Percentiles rank a stretch among this genome's conserved stretches.
Evolutionary conservation across 805 yeast species (phyloP).

Genomic region (Starmerella apis): DNA sequence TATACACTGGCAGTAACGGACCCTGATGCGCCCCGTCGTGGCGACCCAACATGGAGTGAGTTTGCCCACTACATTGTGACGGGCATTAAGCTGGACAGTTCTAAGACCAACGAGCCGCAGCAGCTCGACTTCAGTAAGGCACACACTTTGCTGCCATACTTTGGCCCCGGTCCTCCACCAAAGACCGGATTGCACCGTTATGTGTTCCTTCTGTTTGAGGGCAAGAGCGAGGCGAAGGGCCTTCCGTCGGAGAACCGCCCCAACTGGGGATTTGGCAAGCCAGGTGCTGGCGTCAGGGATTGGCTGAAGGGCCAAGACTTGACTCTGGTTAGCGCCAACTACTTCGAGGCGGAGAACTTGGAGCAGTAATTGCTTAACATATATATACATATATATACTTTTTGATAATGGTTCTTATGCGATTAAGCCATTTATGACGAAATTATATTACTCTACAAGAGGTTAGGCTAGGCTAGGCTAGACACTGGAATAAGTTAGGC

Average conservation of each 20-base stretch:
- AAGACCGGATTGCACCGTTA: slow-evolving; percentile 82
- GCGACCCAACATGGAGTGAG: slow-evolving; percentile 81
- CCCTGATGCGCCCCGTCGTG: slow-evolving; percentile 85
- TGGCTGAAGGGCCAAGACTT: slow-evolving; percentile 55
- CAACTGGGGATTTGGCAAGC: slow-evolving; percentile 78
- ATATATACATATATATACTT: not conserved
- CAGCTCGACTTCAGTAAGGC: slow-evolving; percentile 33
- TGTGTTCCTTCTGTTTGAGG: slow-evolving; percentile 59
- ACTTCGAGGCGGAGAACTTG: slow-evolving; percentile 65
- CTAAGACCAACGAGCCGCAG: slow-evolving; percentile 26
- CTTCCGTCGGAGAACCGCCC: slow-evolving; percentile 41
- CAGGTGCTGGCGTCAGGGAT: slow-evolving; percentile 65
- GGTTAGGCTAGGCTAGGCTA: too few relatives aligned
- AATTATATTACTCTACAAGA: too few relatives aligned
- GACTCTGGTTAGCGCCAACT: slow-evolving; percentile 61
- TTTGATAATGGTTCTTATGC: too few relatives aligned
- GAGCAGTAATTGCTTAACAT: slow-evolving; percentile 11
- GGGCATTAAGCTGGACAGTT: slow-evolving; percentile 30
- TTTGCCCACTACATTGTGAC: slow-evolving; percentile 61
- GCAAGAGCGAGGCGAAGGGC: slow-evolving; percentile 16
- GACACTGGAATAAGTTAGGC: too few relatives aligned
- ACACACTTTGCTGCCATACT: slow-evolving; percentile 44
- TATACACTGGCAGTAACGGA: slow-evolving; percentile 77
- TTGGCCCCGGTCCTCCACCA: slow-evolving; percentile 85
- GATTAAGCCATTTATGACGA: too few relatives aligned